phyloP scores from a whole-genome alignment of 2,329 filamentous ascomycete species.

The Fusarium sororula region DNA sequence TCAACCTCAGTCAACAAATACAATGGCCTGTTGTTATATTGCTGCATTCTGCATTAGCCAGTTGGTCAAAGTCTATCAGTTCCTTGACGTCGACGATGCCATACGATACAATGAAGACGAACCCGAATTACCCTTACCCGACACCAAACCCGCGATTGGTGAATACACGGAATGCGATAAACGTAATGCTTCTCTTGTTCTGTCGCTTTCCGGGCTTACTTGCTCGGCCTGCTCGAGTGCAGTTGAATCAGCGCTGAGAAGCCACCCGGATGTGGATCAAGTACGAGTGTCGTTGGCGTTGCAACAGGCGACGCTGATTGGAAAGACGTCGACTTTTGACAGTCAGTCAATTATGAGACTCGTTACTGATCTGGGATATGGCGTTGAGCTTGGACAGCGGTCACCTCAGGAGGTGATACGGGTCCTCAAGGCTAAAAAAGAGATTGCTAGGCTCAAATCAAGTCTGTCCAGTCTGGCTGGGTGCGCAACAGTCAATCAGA shows the following conservation, averaged over 20 bases:
- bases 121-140: neutral
- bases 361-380: neutral
- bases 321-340: neutral
- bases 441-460: neutral
- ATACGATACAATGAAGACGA: neutral
- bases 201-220: neutral
- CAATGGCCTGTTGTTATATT: neutral
- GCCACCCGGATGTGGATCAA: neutral
- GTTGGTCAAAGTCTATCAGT: neutral
- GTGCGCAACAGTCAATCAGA: neutral
- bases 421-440: neutral
- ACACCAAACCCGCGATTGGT: rapidly evolving
- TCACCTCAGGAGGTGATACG: neutral
- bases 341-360: neutral
- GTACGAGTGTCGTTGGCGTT: neutral
- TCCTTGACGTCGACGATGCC: neutral
- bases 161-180: rapidly evolving
- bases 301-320: neutral
- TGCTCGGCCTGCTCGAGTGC: neutral
- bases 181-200: neutral
- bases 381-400: neutral
- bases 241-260: neutral
- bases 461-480: neutral
- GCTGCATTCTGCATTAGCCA: neutral
- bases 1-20: neutral